Conservation (phyloP, 805 yeast genomes). For the Trichomonascus vanleenenianus region DNA sequence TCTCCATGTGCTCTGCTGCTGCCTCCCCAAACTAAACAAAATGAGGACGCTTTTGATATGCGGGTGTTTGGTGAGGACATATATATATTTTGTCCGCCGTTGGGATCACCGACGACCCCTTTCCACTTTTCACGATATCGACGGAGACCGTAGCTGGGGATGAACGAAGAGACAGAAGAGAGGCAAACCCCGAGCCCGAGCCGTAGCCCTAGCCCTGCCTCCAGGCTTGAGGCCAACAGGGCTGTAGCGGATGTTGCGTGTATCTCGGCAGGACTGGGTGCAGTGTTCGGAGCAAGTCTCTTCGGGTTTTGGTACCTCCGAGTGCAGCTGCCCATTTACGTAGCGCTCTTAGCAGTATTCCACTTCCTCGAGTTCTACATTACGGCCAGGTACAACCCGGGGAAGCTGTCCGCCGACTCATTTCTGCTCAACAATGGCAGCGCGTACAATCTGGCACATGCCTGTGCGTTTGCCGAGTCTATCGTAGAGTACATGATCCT, state of each 20-base stretch:
- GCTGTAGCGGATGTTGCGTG: conserved; percentile 22
- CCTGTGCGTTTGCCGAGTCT: conserved; percentile 45
- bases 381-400: conserved; percentile 67
- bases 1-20: background rate
- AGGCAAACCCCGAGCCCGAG: too few species aligned
- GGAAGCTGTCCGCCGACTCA: conserved; percentile 61
- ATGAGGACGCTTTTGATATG: too few species aligned
- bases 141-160: background rate
- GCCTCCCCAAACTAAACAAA: too few species aligned
- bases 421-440: conserved; percentile 58
- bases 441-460: conserved; percentile 51
- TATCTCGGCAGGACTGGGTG: conserved; percentile 26
- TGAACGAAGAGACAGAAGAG: background rate
- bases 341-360: conserved; percentile 49
- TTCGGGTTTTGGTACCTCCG: conserved; percentile 3
- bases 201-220: background rate
- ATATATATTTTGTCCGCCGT: too few species aligned
- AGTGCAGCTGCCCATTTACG: conserved; percentile 38
- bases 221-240: background rate
- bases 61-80: too few species aligned
- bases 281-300: conserved; percentile 12
- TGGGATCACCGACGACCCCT: too few species aligned
- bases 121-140: background rate
- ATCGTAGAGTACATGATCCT: conserved; percentile 35
- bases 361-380: conserved; percentile 77